Percentiles rank a stretch among this genome's conserved stretches.
Evolutionary conservation across 257 asterid species (phyloP).

Genomic region (Scutellaria minor): DNA sequence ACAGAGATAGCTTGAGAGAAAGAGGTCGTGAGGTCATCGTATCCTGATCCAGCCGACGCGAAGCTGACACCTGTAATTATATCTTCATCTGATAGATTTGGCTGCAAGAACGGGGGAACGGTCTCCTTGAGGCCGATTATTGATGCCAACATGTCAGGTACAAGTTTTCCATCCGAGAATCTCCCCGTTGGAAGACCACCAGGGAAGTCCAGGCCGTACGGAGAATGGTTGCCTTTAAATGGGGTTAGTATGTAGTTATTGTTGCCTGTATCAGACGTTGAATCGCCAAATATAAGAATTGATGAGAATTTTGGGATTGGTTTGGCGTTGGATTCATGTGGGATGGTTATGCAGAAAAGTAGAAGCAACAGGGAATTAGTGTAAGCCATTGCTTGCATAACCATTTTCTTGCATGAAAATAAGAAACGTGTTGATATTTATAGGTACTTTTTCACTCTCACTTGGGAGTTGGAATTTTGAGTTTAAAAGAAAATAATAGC

Average conservation of each 20-base stretch:
- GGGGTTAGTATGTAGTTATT: constrained; percentile 63
- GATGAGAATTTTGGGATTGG: constrained; percentile 51
- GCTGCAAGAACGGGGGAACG: constrained; percentile 66
- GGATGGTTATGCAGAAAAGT: constrained; percentile 35
- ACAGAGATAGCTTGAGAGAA: constrained; percentile 53
- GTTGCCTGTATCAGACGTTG: constrained; percentile 73
- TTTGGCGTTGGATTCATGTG: constrained; percentile 28
- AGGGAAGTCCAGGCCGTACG: constrained; percentile 61
- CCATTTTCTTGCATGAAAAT: background rate
- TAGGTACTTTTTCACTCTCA: too few relatives aligned
- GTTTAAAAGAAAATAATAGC: too few relatives aligned
- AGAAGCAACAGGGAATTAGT: constrained; percentile 9
- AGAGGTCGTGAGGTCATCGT: constrained; percentile 64
- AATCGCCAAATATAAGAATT: constrained; percentile 71
- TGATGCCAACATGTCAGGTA: constrained; percentile 70
- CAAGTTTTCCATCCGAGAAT: constrained; percentile 75
- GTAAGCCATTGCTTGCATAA: constrained; percentile 24
- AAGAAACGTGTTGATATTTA: background rate
- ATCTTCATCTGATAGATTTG: constrained; percentile 55
- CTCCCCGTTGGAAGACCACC: constrained; percentile 64
- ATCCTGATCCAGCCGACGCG: constrained; percentile 84
- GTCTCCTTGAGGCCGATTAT: constrained; percentile 59
- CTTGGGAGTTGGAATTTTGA: too few relatives aligned
- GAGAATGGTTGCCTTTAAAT: constrained; percentile 54
- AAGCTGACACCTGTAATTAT: constrained; percentile 68